Percentiles rank a stretch among this genome's conserved stretches.
Conservation (phyloP, 2,329 filamentous ascomycete species). For the Huntiella omanensis region DNA sequence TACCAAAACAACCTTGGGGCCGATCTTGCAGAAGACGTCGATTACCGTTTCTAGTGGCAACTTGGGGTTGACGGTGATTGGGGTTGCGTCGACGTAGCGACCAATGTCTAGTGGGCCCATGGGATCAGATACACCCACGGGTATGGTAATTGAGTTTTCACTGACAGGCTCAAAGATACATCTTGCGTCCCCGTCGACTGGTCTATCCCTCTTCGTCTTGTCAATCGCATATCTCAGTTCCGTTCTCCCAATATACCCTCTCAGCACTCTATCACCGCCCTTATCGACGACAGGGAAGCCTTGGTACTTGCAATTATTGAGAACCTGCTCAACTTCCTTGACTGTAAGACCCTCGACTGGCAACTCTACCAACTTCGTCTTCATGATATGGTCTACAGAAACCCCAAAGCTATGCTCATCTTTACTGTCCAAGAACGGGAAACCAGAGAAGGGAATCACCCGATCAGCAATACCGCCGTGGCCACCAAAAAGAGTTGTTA, state of each 20-base stretch:
- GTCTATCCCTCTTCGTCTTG: slow-evolving; percentile 50
- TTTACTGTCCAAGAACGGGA: slow-evolving; percentile 92
- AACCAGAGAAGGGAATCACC: slow-evolving; percentile 98
- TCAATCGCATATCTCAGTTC: slow-evolving; percentile 84
- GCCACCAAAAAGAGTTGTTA: slow-evolving; percentile 66
- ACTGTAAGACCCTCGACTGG: slow-evolving; percentile 58
- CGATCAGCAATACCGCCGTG: slow-evolving; percentile 92
- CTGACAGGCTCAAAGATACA: slow-evolving; percentile 50
- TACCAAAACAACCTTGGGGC: slow-evolving; percentile 77
- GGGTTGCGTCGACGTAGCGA: slow-evolving; percentile 74
- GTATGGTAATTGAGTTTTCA: neutral
- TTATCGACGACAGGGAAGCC: slow-evolving; percentile 86
- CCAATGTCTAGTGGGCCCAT: slow-evolving; percentile 54
- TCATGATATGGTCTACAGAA: slow-evolving; percentile 82
- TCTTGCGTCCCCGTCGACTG: slow-evolving; percentile 45
- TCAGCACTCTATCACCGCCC: slow-evolving; percentile 45
- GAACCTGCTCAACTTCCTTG: slow-evolving; percentile 55
- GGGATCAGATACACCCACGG: neutral
- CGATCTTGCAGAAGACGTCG: slow-evolving; percentile 97
- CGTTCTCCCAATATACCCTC: slow-evolving; percentile 84
- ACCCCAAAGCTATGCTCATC: slow-evolving; percentile 95
- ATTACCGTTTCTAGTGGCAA: slow-evolving; percentile 91
- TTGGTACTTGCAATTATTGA: slow-evolving; percentile 66
- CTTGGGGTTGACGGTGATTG: slow-evolving; percentile 76
- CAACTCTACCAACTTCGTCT: slow-evolving; percentile 51